Evolutionary conservation across 2,329 filamentous ascomycete species (phyloP).

Genomic region (Huntiella bhutanensis): DNA sequence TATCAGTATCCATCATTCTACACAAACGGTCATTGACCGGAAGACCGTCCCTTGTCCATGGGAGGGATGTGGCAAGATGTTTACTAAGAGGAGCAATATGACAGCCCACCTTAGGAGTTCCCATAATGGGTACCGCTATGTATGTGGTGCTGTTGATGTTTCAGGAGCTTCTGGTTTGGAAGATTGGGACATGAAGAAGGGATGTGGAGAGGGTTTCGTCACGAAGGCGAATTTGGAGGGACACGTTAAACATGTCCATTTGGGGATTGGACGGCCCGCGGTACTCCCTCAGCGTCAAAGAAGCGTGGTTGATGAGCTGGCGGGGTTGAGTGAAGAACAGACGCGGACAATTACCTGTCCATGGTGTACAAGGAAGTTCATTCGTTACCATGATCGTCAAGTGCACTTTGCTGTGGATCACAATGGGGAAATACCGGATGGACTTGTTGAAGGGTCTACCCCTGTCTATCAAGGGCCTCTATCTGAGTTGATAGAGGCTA

Average conservation of each 20-base stretch:
- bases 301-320: conserved; percentile 25
- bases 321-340: conserved; percentile 22
- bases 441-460: no score
- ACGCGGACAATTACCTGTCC: conserved; percentile 28
- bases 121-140: conserved; percentile 58
- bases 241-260: conserved; percentile 66
- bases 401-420: conserved; percentile 23
- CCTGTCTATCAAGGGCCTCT: no score
- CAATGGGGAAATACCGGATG: not conserved
- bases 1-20: conserved; percentile 58
- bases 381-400: conserved; percentile 31
- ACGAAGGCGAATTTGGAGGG: conserved; percentile 66
- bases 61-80: conserved; percentile 51
- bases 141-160: conserved; percentile 59
- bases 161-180: conserved; percentile 26
- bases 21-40: conserved; percentile 39
- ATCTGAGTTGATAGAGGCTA: no score
- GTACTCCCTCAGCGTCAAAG: conserved; percentile 11
- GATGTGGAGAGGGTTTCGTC: conserved; percentile 57
- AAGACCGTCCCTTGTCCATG: conserved; percentile 49
- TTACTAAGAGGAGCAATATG: conserved; percentile 70
- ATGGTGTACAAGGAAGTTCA: conserved; percentile 26
- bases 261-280: conserved; percentile 34
- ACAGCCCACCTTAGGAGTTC: conserved; percentile 59
- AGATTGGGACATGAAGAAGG: conserved; percentile 44